Evolutionary conservation across 495 filamentous ascomycete genomes (phyloP).

Genomic region (Clavariopsis aquatica): DNA sequence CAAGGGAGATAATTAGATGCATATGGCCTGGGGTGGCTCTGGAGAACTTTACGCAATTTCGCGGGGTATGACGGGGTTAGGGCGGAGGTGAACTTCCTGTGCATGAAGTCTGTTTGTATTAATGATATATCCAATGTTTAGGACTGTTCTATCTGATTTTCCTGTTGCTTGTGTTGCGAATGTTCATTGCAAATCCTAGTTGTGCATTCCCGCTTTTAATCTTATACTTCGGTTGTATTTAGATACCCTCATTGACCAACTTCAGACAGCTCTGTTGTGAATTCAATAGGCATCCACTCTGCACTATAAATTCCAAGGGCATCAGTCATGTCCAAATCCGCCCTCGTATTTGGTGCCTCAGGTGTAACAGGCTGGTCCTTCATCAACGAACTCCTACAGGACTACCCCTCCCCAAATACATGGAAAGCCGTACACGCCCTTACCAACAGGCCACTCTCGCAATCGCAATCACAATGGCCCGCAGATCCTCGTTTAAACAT

Average conservation of each 20-base stretch:
- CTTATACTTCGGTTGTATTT: too few relatives aligned
- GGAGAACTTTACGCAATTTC: conserved; percentile 4
- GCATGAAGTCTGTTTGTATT: neutral
- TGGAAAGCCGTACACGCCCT: conserved; percentile 43
- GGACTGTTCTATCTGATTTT: neutral
- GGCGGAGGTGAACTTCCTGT: conserved; percentile 1
- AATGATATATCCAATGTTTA: neutral
- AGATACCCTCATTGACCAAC: neutral
- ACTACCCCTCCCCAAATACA: conserved; percentile 42
- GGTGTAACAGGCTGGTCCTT: conserved; percentile 44
- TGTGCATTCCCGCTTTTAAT: too few relatives aligned
- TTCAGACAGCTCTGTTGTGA: too few relatives aligned
- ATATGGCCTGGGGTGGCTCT: neutral
- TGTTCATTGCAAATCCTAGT: too few relatives aligned
- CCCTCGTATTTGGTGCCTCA: conserved; percentile 43
- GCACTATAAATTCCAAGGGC: neutral
- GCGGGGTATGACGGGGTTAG: conserved; percentile 1
- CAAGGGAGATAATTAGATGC: neutral
- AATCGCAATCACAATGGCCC: conserved; percentile 44
- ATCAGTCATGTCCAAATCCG: conserved; percentile 27
- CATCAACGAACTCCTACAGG: conserved; percentile 43
- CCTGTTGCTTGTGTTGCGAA: too few relatives aligned
- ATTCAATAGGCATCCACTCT: too few relatives aligned
- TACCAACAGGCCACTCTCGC: conserved; percentile 45
- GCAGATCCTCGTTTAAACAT: conserved; percentile 42